Conservation (phyloP, 2,329 filamentous ascomycete species). For the Myriangium duriaei region DNA sequence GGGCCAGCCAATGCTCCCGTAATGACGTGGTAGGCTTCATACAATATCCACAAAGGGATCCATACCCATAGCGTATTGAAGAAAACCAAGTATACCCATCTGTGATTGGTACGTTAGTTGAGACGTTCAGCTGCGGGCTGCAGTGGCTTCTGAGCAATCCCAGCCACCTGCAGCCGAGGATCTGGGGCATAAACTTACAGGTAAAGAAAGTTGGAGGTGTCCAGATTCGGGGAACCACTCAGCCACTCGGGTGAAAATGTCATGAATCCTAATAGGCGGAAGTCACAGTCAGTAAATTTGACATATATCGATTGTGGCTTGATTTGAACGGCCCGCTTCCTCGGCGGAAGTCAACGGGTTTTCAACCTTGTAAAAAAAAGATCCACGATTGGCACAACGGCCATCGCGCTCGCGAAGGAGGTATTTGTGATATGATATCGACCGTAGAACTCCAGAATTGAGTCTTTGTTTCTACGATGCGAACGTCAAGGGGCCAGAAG, state of each 20-base stretch:
- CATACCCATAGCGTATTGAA: slow-evolving; percentile 54
- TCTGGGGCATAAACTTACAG: slow-evolving; percentile 27
- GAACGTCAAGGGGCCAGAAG: not conserved
- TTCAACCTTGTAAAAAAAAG: not conserved
- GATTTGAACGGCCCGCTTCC: not conserved
- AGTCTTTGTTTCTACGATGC: not conserved
- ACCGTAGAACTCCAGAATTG: not conserved
- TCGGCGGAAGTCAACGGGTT: not conserved
- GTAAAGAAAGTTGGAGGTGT: slow-evolving; percentile 49
- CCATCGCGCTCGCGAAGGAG: too few species aligned
- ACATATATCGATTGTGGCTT: slow-evolving; percentile 9
- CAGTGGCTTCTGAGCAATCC: too few species aligned
- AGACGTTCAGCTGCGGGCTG: too few species aligned
- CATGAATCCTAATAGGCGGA: slow-evolving; percentile 39
- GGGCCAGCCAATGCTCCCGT: slow-evolving; percentile 13
- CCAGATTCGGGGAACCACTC: slow-evolving; percentile 43
- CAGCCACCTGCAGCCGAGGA: not conserved
- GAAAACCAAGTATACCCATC: slow-evolving; percentile 50
- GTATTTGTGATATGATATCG: not conserved
- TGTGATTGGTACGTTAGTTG: too few species aligned
- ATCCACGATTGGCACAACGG: too few species aligned
- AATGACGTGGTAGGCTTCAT: slow-evolving; percentile 35
- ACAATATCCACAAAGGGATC: slow-evolving; percentile 45
- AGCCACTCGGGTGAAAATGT: slow-evolving; percentile 56
- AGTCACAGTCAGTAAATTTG: slow-evolving; percentile 8